phyloP scores from a whole-genome alignment of 768 basidiomycete genomes.

The Suillus alpinus region DNA sequence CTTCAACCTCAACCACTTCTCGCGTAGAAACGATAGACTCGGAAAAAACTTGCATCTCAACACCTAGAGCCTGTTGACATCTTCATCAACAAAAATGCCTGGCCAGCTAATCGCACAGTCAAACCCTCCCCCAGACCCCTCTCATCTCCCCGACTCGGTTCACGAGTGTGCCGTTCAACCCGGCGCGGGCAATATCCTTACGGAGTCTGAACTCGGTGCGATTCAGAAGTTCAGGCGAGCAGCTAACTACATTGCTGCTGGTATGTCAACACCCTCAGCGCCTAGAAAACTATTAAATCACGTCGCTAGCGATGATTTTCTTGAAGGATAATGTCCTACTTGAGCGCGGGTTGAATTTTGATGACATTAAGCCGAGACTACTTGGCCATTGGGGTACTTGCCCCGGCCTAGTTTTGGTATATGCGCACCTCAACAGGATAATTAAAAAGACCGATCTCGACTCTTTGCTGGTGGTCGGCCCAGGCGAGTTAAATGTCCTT shows the following conservation, averaged over 20 bases:
- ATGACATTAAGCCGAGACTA: constrained; percentile 78
- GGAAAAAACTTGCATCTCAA: neutral
- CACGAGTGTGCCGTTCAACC: constrained; percentile 49
- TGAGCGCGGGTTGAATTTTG: constrained; percentile 51
- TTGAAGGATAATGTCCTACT: constrained; percentile 70
- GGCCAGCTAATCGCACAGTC: constrained; percentile 54
- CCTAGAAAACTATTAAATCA: constrained; percentile 2
- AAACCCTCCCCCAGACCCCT: constrained; percentile 70
- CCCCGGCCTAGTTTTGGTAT: constrained; percentile 69
- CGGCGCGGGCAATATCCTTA: constrained; percentile 44
- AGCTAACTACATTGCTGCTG: constrained; percentile 69
- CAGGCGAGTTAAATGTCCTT: constrained; percentile 40
- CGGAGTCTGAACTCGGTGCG: constrained; percentile 47
- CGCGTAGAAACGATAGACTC: neutral
- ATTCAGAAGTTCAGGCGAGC: constrained; percentile 56
- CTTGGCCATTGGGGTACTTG: constrained; percentile 87
- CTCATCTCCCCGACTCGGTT: constrained; percentile 59
- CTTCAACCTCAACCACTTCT: neutral
- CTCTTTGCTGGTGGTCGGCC: constrained; percentile 77
- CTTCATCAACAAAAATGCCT: constrained; percentile 42
- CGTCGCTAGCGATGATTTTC: constrained; percentile 74
- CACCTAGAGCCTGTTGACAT: neutral
- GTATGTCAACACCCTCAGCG: constrained; percentile 33
- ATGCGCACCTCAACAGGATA: constrained; percentile 68
- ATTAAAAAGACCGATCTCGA: constrained; percentile 60